phyloP scores from a whole-genome alignment of 306 rosid species.

The Elaeagnus macrophylla region DNA sequence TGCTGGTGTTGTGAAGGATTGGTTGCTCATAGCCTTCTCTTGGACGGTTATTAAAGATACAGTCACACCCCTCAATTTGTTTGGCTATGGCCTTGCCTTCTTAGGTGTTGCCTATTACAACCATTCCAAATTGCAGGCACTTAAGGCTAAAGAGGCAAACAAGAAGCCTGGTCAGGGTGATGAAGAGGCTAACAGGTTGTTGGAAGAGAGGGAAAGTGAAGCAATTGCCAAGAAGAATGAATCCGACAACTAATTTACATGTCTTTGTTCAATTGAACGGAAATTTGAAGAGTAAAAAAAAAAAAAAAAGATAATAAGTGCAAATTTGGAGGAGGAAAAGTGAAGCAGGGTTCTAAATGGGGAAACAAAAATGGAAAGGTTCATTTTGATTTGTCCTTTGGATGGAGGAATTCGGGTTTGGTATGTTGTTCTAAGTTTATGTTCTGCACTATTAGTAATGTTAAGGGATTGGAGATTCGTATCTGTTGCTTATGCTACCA shows the following conservation, averaged over 20 bases:
- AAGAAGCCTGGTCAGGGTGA: slow-evolving; percentile 53
- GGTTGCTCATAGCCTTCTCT: slow-evolving; percentile 76
- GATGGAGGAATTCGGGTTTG: slow-evolving; percentile 19
- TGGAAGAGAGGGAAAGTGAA: slow-evolving; percentile 59
- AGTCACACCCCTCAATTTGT: slow-evolving; percentile 66
- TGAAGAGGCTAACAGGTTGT: slow-evolving; percentile 60
- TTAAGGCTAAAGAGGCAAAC: slow-evolving; percentile 78
- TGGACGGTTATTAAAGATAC: slow-evolving; percentile 91
- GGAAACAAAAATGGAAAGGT: slow-evolving; percentile 7
- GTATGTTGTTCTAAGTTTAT: slow-evolving; percentile 33
- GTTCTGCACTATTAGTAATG: not conserved
- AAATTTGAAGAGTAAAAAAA: slow-evolving; percentile 5
- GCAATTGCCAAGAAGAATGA: slow-evolving; percentile 47
- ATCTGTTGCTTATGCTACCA: slow-evolving; percentile 23
- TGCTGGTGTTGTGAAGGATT: slow-evolving; percentile 85
- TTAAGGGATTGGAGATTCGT: slow-evolving; percentile 43
- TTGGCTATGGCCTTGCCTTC: slow-evolving; percentile 75
- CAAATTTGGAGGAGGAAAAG: slow-evolving; percentile 11
- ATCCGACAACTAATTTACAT: slow-evolving; percentile 29
- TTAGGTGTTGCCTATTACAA: slow-evolving; percentile 77
- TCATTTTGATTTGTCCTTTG: slow-evolving; percentile 16
- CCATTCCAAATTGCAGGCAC: slow-evolving; percentile 66
- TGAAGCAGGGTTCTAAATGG: slow-evolving; percentile 7
- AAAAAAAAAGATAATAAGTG: slow-evolving; percentile 25
- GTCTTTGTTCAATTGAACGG: slow-evolving; percentile 2